These are phyloP conservation scores for Leccinum disarticulatum DNA, from an alignment of 768 basidiomycete species.

Conservation along the genomic window DNA sequence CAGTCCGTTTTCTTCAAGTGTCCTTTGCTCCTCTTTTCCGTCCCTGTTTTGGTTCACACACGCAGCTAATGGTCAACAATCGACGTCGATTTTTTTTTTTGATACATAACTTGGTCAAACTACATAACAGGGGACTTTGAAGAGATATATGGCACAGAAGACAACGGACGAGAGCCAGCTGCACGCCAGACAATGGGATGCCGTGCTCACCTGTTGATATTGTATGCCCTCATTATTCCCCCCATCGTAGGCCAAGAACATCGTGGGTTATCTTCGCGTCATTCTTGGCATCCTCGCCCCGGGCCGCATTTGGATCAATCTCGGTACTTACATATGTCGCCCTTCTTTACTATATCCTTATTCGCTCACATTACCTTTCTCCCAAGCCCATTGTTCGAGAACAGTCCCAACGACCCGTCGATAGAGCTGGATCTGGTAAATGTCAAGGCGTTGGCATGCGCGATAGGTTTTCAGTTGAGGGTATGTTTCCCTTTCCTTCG, in stretches of 20 bases:
- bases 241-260: too few relatives aligned
- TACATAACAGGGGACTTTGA: too few relatives aligned
- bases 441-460: constrained; percentile 68
- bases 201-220: too few relatives aligned
- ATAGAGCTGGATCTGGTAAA: constrained; percentile 91
- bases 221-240: too few relatives aligned
- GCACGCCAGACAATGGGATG: too few relatives aligned
- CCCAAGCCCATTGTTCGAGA: constrained; percentile 85
- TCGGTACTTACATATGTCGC: too few relatives aligned
- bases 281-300: constrained; percentile 81
- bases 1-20: background rate
- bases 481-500: constrained; percentile 44
- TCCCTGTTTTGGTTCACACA: background rate
- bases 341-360: background rate
- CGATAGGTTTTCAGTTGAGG: constrained; percentile 79
- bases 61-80: constrained; percentile 58
- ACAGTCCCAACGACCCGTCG: constrained; percentile 73
- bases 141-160: too few relatives aligned
- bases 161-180: too few relatives aligned
- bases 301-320: too few relatives aligned
- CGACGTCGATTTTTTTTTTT: too few relatives aligned
- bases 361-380: background rate
- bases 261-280: constrained; percentile 86
- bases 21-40: background rate
- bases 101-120: constrained; percentile 28